Base-by-base conservation (phyloP, 2,329 filamentous ascomycete genomes). In the Graphiopsis chlorocephala region DNA sequence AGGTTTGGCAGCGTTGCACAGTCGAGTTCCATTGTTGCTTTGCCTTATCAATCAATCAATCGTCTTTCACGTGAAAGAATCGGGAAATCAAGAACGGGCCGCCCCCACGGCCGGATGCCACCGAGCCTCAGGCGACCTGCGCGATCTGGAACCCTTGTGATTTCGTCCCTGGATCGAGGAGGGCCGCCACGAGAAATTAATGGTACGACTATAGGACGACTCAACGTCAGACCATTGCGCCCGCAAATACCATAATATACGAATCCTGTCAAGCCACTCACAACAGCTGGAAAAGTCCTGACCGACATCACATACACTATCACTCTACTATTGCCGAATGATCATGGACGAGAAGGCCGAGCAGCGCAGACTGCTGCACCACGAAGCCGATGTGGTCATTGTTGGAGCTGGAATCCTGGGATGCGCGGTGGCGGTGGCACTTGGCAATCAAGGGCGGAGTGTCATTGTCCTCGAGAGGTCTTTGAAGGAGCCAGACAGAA, bases 331-430 rank as follows among this genome's bases (percentile, higher is more conserved):
- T 15, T 42, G 20, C 26, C 35, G 56, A n/a, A 29, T 26, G 33
- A 25, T 45, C 58, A 61, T 61, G 60, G 48, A 62, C 60, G 62
- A 64, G 55, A 64, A 64, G 35, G 52, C 23, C 52, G 80, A 83
- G 72, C 73, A 81, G 71, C 80, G 84, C 68, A 77, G 85, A 70
- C 75, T 76, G 52, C 72, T 81, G 47, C 84, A 88, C 77, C 85
- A 88, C 71, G 84, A 88, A 71, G 85, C 84, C 68, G 95, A 99
- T 73, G 88, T 97, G 38, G 91, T 98, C 48, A 90, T 99, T 61
- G 90, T 99, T 42, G 95, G 95, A 69, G 95, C 92, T 2, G 95
- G 95, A 63, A 85, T 98, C 65, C 87, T 97, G 68, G 95, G 95
- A 47, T 96, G 92, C 77, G 91, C 93, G 23, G 83, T 93, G 25